Evolutionary conservation across 179 eudicot species (phyloP).

Genomic region (Nepenthes alata): DNA sequence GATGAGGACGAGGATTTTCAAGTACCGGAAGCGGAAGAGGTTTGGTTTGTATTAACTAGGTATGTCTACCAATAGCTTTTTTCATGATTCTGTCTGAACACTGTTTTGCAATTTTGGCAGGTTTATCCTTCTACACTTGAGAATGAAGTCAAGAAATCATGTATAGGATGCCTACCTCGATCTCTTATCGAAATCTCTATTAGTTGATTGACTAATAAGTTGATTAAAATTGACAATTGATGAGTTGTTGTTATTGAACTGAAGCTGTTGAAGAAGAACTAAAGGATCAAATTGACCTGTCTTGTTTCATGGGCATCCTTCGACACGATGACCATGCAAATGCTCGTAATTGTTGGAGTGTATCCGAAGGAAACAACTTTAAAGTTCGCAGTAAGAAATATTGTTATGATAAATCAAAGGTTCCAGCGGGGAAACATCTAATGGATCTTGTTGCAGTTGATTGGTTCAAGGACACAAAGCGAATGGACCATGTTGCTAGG

Average conservation of each 20-base stretch:
- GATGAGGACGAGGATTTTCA: conserved; percentile 94
- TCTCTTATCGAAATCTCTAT: neutral
- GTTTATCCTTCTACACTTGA: conserved; percentile 35
- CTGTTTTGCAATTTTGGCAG: conserved; percentile 31
- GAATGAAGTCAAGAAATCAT: conserved; percentile 50
- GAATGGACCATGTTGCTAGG: conserved; percentile 97
- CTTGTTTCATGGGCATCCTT: conserved; percentile 79
- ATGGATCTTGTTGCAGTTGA: conserved; percentile 99
- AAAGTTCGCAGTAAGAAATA: conserved; percentile 83
- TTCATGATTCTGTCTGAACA: no score
- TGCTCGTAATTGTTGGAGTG: conserved; percentile 84
- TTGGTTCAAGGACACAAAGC: conserved; percentile 86
- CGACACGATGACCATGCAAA: conserved; percentile 66
- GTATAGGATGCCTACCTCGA: conserved; percentile 20
- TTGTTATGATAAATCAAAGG: conserved; percentile 77
- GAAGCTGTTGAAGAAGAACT: conserved; percentile 59
- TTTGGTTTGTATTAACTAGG: conserved; percentile 11
- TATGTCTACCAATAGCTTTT: conserved; percentile 3
- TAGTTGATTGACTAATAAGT: conserved; percentile 1
- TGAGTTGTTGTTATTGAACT: conserved; percentile 10
- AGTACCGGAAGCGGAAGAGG: conserved; percentile 70
- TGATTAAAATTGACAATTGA: neutral
- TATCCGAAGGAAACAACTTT: conserved; percentile 91
- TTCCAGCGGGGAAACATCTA: conserved; percentile 81
- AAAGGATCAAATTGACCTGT: conserved; percentile 61